These are phyloP conservation scores for Sorghum bicolor DNA, from an alignment of 176 grass and related monocot genomes.

Conservation along the genomic window Sorghum_bicolor_NCBIv3 NC_012872.2:1419501-1420000, in stretches of 20 bases:
- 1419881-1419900: constrained; percentile 71
- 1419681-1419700: background rate
- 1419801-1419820: constrained; percentile 89
- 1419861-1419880: constrained; percentile 63
- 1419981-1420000: background rate
- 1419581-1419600: background rate
- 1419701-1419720: constrained; percentile 23
- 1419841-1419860: constrained; percentile 97
- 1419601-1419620: background rate
- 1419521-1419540: background rate
- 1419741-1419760: constrained; percentile 99
- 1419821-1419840: constrained; percentile 95
- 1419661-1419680: constrained; percentile 12
- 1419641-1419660: constrained; percentile 1
- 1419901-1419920: constrained; percentile 85
- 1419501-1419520: background rate
- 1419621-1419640: background rate
- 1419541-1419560: background rate
- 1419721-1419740: constrained; percentile 58
- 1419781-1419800: constrained; percentile 97
- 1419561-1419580: background rate
- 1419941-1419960: background rate
- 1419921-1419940: constrained; percentile 54
- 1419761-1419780: constrained; percentile 92
- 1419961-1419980: constrained; percentile 3